Evolutionary conservation across 2,329 filamentous ascomycete genomes (phyloP).

Genomic region (Penicillium sp.): DNA sequence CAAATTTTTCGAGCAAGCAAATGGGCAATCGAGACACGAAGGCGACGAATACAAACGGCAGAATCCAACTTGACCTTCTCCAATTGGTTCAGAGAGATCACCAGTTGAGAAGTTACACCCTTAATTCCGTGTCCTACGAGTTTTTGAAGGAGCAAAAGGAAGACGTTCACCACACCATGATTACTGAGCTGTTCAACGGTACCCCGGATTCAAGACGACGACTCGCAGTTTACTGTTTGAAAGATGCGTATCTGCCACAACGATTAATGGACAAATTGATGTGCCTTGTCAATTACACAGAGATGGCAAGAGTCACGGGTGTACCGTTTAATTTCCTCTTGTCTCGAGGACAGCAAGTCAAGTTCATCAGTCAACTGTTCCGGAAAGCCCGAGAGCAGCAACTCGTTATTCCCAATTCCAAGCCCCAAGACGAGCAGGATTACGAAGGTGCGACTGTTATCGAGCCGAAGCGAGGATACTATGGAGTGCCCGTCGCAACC

Average conservation of each 20-base stretch:
- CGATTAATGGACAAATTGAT: conserved; percentile 96
- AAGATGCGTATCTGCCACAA: conserved; percentile 94
- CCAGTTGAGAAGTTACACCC: conserved; percentile 91
- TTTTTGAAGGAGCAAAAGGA: conserved; percentile 98
- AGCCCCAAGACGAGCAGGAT: conserved; percentile 74
- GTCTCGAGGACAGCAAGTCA: conserved; percentile 90
- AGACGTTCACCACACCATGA: conserved; percentile 98
- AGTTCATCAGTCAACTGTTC: conserved; percentile 96
- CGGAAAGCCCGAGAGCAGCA: conserved; percentile 91
- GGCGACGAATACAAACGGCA: conserved; percentile 88
- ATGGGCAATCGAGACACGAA: conserved; percentile 97
- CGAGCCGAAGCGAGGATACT: conserved; percentile 89
- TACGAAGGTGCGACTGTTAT: conserved; percentile 99
- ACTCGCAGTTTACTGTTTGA: conserved; percentile 92
- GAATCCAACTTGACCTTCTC: conserved; percentile 89
- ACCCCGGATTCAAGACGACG: conserved; percentile 88
- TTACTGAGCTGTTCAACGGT: conserved; percentile 95
- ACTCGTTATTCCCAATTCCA: conserved; percentile 87
- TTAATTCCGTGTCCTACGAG: conserved; percentile 93
- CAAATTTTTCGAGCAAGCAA: conserved; percentile 95
- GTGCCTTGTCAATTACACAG: conserved; percentile 97
- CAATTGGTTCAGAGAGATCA: conserved; percentile 93
- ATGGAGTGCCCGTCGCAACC: conserved; percentile 91
- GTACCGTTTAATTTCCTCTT: conserved; percentile 96
- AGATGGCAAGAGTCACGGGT: conserved; percentile 99